Evolutionary conservation across 139 green algal genomes (phyloP).

Genomic region (Chlamydomonas urium): DNA sequence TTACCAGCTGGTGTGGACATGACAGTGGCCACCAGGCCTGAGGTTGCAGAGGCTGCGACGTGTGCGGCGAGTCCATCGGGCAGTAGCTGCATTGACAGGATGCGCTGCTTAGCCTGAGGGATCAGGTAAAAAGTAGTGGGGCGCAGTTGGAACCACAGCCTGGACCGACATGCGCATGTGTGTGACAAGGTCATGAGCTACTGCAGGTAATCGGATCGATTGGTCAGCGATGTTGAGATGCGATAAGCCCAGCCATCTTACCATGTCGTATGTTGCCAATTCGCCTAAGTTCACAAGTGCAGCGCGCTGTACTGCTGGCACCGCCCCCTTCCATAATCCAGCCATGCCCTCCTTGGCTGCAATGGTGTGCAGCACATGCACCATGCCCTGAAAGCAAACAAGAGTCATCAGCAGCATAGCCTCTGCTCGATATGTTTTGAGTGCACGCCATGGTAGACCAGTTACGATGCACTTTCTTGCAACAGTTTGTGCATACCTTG

Average conservation of each 20-base stretch:
- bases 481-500: background rate
- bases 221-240: conserved; percentile 1
- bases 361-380: conserved; percentile 27
- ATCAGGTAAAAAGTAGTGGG: background rate
- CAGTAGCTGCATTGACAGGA: conserved; percentile 13
- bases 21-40: conserved; percentile 38
- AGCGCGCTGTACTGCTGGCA: conserved; percentile 60
- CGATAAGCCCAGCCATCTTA: background rate
- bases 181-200: conserved; percentile 1
- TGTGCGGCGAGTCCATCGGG: conserved; percentile 46
- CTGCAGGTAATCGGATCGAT: background rate
- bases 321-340: conserved; percentile 54
- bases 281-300: conserved; percentile 72
- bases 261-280: conserved; percentile 61
- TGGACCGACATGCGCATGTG: background rate
- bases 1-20: conserved; percentile 31
- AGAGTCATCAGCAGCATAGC: background rate
- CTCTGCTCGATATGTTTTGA: background rate
- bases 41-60: conserved; percentile 32
- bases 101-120: conserved; percentile 5
- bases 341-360: conserved; percentile 28
- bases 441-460: background rate
- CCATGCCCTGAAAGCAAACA: conserved; percentile 23
- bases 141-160: background rate
- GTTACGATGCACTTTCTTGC: background rate